These are phyloP conservation scores for Cucurbitaria berberidis DNA, from an alignment of 2,329 filamentous ascomycete species.

Conservation along the genomic window DNA sequence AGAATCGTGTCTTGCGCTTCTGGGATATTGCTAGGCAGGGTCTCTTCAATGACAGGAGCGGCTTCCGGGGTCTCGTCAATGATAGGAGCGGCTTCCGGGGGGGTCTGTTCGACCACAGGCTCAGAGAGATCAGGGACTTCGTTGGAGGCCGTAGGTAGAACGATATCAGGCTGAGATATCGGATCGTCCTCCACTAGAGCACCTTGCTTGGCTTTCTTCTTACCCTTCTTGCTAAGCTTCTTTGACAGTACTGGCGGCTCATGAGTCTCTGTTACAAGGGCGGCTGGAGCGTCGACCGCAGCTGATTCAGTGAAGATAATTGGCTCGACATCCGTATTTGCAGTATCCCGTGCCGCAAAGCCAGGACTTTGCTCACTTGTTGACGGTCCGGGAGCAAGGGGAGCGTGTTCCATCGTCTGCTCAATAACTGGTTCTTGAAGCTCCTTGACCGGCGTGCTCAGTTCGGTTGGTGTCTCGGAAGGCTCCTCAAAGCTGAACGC, in stretches of 20 bases:
- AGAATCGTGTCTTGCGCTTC: not conserved
- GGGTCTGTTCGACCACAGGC: not conserved
- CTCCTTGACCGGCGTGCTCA: not conserved
- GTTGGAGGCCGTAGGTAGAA: not conserved
- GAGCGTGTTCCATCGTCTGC: not conserved
- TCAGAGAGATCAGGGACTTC: not conserved
- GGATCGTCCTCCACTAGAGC: constrained; percentile 1
- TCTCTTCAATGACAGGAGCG: not conserved
- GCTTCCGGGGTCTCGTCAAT: not conserved
- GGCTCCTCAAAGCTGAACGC: constrained; percentile 13
- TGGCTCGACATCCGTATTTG: not conserved
- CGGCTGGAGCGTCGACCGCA: not conserved
- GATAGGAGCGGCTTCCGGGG: not conserved
- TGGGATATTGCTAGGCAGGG: not conserved
- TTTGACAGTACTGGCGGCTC: constrained; percentile 13
- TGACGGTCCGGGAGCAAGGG: not conserved
- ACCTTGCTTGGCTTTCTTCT: constrained; percentile 45
- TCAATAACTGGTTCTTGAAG: constrained; percentile 2
- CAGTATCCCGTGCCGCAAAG: not conserved
- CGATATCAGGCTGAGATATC: not conserved
- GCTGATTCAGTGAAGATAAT: not conserved
- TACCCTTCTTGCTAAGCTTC: constrained; percentile 40
- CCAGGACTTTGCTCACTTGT: not conserved
- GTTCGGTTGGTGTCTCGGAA: not conserved
- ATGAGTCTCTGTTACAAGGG: not conserved